Base-by-base conservation (phyloP, 1,284 basidiomycete species). In the Ustilago sp. region DNA sequence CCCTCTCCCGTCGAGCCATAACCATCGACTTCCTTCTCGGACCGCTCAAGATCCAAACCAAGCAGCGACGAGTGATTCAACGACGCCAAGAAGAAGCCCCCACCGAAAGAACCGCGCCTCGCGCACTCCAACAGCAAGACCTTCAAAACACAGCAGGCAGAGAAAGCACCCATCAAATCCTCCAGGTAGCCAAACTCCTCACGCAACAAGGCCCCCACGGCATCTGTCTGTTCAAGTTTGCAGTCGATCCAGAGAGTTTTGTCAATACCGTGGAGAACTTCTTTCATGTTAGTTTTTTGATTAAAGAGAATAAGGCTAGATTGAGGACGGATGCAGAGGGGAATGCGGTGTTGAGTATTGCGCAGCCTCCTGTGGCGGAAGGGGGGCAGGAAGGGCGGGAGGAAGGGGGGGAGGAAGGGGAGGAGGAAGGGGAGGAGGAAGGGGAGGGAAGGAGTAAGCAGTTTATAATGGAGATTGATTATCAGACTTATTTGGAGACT, bases 241-340 rank as follows among this genome's bases (percentile, higher is more conserved):
- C 95, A 54, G 88, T 95, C 70, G 95, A 97, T 81, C 94, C 94
- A 8, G 86, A 91, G 38, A 92, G 93, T 79, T 97, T 94, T 82
- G 91, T 92, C 0, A 94, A 97, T 85, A 93, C 93, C 0, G 93
- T 97, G 23, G 94, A 97, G 87, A 97, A 97, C 83, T 88, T 96
- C 23, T 97, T 97, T 85, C 93, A 96, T 81, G 89, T 96, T 2
- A 94, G 94, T 0, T 97, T 97, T 87, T 88, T 95, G 59, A 92
- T 97, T 56, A 89, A 93, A 52, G 94, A 96, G 79, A 93, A 92
- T 13, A 91, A 90, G 81, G 93, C 91, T 54, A 90, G 76, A 5
- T 64, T 86, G 28, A 57, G 74, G 8, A 39, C 89, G 90, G 50
- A 88, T 52, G 88, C 90, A 4, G 87, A 91, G 0, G 91, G 91